Percentiles rank a stretch among this genome's conserved stretches.
These are phyloP conservation scores for Globisporangium cederbergense DNA, from an alignment of 352 stramenopile genomes.

Conservation along the genomic window DNA sequence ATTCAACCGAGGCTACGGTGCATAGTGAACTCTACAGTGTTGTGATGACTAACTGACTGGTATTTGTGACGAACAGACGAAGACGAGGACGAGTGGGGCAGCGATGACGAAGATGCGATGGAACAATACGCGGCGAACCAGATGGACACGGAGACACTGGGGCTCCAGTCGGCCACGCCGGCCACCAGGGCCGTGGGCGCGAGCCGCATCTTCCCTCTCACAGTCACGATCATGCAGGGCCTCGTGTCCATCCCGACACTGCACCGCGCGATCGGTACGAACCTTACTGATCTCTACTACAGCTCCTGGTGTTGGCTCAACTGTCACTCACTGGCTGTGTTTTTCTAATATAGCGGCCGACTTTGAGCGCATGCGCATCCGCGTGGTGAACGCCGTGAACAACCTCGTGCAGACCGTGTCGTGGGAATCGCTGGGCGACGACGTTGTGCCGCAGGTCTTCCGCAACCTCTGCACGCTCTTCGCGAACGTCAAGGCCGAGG, in stretches of 20 bases:
- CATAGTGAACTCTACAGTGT: background rate
- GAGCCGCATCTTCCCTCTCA: constrained; percentile 51
- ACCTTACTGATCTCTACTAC: constrained; percentile 8
- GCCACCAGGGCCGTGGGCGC: constrained; percentile 34
- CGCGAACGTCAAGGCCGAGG: constrained; percentile 49
- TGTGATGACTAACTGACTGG: no score
- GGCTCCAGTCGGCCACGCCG: constrained; percentile 17
- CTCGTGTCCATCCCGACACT: constrained; percentile 70
- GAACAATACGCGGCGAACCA: constrained; percentile 68
- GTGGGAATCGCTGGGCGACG: constrained; percentile 50
- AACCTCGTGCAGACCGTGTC: constrained; percentile 70
- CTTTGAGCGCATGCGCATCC: constrained; percentile 81
- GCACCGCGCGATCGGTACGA: constrained; percentile 42
- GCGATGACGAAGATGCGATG: constrained; percentile 88
- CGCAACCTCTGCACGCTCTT: constrained; percentile 77
- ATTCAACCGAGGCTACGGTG: no score
- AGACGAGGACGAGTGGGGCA: constrained; percentile 82
- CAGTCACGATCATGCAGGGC: constrained; percentile 69
- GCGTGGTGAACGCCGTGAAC: constrained; percentile 76
- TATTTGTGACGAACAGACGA: constrained; percentile 27
- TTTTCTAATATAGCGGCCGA: constrained; percentile 32
- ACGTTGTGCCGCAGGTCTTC: constrained; percentile 69
- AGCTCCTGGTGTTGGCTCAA: background rate
- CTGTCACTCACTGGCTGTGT: background rate
- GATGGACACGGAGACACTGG: constrained; percentile 39